Percentiles rank a stretch among this genome's conserved stretches.
These are phyloP conservation scores for Xylaria curta DNA, from an alignment of 495 filamentous ascomycete genomes.

Conservation along the genomic window DNA sequence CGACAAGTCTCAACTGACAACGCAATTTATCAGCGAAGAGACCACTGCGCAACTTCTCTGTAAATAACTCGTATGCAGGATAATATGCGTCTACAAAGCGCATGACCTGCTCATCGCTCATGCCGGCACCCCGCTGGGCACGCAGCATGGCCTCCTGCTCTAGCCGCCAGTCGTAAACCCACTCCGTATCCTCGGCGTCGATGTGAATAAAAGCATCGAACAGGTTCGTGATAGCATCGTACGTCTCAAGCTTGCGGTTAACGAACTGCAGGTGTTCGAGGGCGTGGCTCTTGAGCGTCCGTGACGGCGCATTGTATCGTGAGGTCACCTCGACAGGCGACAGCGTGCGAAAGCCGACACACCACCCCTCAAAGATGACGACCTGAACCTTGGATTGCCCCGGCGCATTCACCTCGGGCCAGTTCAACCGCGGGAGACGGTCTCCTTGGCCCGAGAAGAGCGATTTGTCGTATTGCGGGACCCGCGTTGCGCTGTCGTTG, in stretches of 20 bases:
- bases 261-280: constrained; percentile 74
- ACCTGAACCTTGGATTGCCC: constrained; percentile 61
- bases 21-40: constrained; percentile 60
- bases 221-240: constrained; percentile 74
- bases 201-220: constrained; percentile 88
- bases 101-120: constrained; percentile 67
- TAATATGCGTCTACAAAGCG: constrained; percentile 64
- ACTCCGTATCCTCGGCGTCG: constrained; percentile 77
- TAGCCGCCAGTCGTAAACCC: constrained; percentile 86
- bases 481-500: constrained; percentile 56
- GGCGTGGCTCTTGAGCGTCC: constrained; percentile 60
- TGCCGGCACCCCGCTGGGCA: constrained; percentile 65
- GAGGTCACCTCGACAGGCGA: constrained; percentile 56
- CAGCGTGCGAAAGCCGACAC: constrained; percentile 81
- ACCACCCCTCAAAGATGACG: constrained; percentile 92
- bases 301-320: constrained; percentile 61
- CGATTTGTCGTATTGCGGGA: constrained; percentile 87
- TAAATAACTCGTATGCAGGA: constrained; percentile 74
- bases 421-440: constrained; percentile 64
- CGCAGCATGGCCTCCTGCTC: constrained; percentile 80
- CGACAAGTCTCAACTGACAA: constrained; percentile 72
- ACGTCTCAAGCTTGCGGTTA: constrained; percentile 70
- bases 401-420: constrained; percentile 67
- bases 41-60: constrained; percentile 68
- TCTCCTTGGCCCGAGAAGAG: constrained; percentile 80